These are phyloP conservation scores for Phytophthora foliorum DNA, from an alignment of 352 stramenopile species.

Conservation along the genomic window DNA sequence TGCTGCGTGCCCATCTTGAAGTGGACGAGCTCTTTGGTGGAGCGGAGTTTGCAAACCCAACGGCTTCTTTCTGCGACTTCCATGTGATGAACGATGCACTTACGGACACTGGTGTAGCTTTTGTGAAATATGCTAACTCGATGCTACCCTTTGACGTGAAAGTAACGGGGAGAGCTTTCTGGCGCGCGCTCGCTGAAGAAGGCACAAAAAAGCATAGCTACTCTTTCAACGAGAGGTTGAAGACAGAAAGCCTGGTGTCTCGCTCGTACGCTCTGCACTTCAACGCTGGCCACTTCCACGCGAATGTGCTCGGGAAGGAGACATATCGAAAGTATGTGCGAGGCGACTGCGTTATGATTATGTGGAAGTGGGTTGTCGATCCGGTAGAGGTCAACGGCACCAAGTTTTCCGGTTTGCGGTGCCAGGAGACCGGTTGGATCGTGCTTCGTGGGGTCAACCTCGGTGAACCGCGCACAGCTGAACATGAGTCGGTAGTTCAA, in stretches of 20 bases:
- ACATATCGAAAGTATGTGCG: constrained; percentile 51
- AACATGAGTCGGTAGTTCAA: background rate
- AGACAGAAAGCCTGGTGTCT: constrained; percentile 35
- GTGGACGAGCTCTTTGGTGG: constrained; percentile 25
- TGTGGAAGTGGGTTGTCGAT: constrained; percentile 59
- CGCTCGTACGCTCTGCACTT: constrained; percentile 38
- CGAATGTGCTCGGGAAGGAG: constrained; percentile 54
- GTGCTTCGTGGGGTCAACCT: constrained; percentile 23
- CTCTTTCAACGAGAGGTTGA: constrained; percentile 35
- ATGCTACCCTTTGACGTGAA: constrained; percentile 47
- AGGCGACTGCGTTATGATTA: constrained; percentile 41
- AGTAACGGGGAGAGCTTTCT: constrained; percentile 42
- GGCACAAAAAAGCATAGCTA: constrained; percentile 39
- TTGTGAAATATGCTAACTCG: constrained; percentile 46
- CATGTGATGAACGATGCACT: constrained; percentile 16
- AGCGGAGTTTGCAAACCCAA: constrained; percentile 22
- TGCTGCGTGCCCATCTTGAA: constrained; percentile 26
- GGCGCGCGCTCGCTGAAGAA: constrained; percentile 46
- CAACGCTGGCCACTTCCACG: constrained; percentile 27
- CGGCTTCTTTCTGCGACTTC: constrained; percentile 26
- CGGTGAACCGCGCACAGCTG: background rate
- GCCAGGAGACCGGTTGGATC: constrained; percentile 46
- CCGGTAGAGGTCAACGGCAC: constrained; percentile 46
- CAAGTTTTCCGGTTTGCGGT: constrained; percentile 42
- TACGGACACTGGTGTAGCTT: constrained; percentile 33